These are phyloP conservation scores for Teunomyces funiuensis DNA, from an alignment of 805 yeast genomes.

Conservation along the genomic window DNA sequence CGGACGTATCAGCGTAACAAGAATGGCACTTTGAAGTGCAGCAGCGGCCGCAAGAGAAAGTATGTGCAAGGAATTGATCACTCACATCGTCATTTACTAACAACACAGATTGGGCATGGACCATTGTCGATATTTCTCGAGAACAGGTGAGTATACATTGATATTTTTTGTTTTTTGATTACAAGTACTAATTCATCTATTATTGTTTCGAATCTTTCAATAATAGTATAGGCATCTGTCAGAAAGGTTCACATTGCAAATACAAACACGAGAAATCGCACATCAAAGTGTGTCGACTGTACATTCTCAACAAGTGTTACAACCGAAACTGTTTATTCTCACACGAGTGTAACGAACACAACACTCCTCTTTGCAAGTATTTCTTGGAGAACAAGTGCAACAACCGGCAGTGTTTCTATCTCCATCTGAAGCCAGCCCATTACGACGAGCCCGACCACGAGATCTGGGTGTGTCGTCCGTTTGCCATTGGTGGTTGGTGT, in stretches of 20 bases:
- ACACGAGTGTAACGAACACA: slow-evolving; percentile 59
- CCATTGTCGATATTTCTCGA: slow-evolving; percentile 36
- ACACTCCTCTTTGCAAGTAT: slow-evolving; percentile 45
- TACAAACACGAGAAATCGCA: slow-evolving; percentile 52
- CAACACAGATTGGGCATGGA: slow-evolving; percentile 13
- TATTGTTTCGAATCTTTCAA: slow-evolving; percentile 22
- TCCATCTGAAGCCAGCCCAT: slow-evolving; percentile 47
- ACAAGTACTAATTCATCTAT: slow-evolving; percentile 13
- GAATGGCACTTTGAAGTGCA: slow-evolving; percentile 27
- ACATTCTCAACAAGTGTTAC: slow-evolving; percentile 48
- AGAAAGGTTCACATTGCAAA: slow-evolving; percentile 50
- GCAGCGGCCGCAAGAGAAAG: slow-evolving; percentile 13
- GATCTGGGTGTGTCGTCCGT: slow-evolving; percentile 59
- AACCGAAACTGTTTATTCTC: slow-evolving; percentile 51
- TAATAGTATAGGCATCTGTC: slow-evolving; percentile 48
- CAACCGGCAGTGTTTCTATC: slow-evolving; percentile 54
- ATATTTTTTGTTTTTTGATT: not conserved
- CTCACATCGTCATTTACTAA: slow-evolving; percentile 8
- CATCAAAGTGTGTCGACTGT: slow-evolving; percentile 55
- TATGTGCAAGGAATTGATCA: slow-evolving; percentile 7
- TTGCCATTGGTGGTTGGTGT: slow-evolving; percentile 71
- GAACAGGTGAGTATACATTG: slow-evolving; percentile 34
- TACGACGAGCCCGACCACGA: slow-evolving; percentile 39
- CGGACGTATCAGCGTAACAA: slow-evolving; percentile 21
- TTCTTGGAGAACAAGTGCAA: slow-evolving; percentile 25